Evolutionary conservation across 2,329 filamentous ascomycete species (phyloP).

Genomic region (Alternaria sp.): DNA sequence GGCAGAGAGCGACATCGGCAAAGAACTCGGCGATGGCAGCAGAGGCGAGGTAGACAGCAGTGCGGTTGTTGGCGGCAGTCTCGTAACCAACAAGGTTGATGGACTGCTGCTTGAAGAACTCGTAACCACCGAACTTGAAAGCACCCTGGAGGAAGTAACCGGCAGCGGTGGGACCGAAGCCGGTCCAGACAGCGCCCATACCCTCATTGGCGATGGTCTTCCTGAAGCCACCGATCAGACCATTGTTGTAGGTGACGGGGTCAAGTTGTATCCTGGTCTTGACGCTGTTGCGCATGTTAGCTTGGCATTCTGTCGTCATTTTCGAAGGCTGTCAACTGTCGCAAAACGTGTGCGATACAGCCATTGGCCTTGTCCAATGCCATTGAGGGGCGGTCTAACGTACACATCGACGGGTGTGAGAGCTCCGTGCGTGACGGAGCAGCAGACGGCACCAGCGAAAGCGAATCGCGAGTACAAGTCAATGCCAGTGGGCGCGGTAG

Average conservation of each 20-base stretch:
- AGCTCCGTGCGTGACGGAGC: conserved; percentile 94
- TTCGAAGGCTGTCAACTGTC: conserved; percentile 14
- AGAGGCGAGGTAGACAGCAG: conserved; percentile 78
- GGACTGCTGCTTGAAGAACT: conserved; percentile 93
- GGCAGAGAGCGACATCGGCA: conserved; percentile 84
- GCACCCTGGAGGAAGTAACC: conserved; percentile 95
- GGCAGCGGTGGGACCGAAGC: conserved; percentile 83
- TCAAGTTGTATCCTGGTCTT: conserved; percentile 97
- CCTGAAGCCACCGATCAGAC: conserved; percentile 84
- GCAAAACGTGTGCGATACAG: conserved; percentile 27
- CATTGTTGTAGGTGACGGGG: conserved; percentile 85
- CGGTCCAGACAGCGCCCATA: conserved; percentile 84
- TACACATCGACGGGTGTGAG: conserved; percentile 99
- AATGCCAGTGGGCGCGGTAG: conserved; percentile 68
- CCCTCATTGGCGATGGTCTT: conserved; percentile 82
- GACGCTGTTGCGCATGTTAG: conserved; percentile 67
- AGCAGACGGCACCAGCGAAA: conserved; percentile 97
- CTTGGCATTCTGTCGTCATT: conserved; percentile 34
- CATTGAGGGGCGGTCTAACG: conserved; percentile 56
- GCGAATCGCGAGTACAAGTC: conserved; percentile 94
- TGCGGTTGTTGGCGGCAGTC: conserved; percentile 76
- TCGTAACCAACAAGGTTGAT: conserved; percentile 79
- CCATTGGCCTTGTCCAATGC: conserved; percentile 37
- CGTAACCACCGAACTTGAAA: conserved; percentile 94
- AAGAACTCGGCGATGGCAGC: conserved; percentile 70